Conservation (phyloP, 2,329 filamentous ascomycete genomes). For the Tolypocladium paradoxum region DNA sequence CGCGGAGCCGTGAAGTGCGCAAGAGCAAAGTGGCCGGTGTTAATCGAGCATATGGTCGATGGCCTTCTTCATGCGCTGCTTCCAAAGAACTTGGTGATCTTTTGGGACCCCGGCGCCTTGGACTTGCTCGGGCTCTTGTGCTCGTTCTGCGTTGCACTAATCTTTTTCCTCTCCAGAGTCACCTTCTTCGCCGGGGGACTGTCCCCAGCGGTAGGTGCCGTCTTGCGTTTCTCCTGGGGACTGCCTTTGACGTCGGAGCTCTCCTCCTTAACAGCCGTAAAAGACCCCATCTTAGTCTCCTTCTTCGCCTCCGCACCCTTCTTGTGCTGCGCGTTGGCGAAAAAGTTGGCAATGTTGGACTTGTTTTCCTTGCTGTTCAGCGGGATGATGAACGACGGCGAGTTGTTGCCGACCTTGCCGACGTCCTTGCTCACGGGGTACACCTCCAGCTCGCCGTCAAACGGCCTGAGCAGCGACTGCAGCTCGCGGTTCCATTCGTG, state of each 20-base stretch:
- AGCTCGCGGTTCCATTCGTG: conserved; percentile 68
- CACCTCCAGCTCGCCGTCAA: conserved; percentile 65
- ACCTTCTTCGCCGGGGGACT: conserved; percentile 15
- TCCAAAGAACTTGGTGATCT: conserved; percentile 82
- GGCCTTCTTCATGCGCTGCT: conserved; percentile 31
- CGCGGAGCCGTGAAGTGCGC: neutral
- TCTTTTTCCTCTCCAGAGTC: conserved; percentile 16
- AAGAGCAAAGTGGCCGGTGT: neutral
- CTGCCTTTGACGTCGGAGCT: conserved; percentile 2
- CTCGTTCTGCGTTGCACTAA: conserved; percentile 31
- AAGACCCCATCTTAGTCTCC: neutral
- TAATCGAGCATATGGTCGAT: neutral
- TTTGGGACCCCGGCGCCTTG: conserved; percentile 39
- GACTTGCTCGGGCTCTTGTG: conserved; percentile 52
- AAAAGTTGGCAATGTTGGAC: conserved; percentile 89
- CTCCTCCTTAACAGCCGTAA: conserved; percentile 2
- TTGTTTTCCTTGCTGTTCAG: conserved; percentile 81
- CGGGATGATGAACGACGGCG: conserved; percentile 70
- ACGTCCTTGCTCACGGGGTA: conserved; percentile 85
- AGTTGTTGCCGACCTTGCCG: conserved; percentile 89
- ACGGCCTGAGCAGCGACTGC: conserved; percentile 71
- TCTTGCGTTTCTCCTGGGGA: conserved; percentile 13
- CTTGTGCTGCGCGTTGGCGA: conserved; percentile 47
- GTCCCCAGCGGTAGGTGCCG: conserved; percentile 5
- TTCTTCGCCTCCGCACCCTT: neutral